Conservation (phyloP, 345 rosid genomes). For the Raphanus raphanistrum region DNA sequence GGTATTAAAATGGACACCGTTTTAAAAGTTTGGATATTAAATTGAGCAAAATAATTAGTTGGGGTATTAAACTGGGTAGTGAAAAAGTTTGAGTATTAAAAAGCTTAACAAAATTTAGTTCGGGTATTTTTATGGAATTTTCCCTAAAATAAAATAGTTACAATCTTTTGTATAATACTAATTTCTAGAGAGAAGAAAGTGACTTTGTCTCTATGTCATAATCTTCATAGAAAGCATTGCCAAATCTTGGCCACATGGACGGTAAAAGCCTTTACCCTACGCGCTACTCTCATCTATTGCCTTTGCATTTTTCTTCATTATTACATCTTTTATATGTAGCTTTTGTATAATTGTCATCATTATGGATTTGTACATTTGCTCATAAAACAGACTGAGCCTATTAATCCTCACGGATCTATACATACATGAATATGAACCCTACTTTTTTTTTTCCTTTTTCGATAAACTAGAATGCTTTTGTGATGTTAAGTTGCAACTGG, state of each 20-base stretch:
- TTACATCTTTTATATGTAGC: constrained; percentile 33
- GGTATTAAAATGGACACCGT: too few relatives aligned
- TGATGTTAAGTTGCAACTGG: constrained; percentile 35
- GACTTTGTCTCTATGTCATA: constrained; percentile 46
- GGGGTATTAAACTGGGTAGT: too few relatives aligned
- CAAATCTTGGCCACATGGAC: constrained; percentile 46
- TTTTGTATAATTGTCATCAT: constrained; percentile 35
- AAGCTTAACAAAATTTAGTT: too few relatives aligned
- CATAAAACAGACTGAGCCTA: constrained; percentile 34
- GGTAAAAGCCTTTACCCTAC: constrained; percentile 45
- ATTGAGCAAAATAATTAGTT: too few relatives aligned
- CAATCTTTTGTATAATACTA: not conserved
- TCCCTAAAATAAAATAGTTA: not conserved
- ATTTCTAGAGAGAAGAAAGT: constrained; percentile 33
- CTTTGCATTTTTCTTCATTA: constrained; percentile 38
- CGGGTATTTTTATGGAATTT: too few relatives aligned
- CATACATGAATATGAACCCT: constrained; percentile 31
- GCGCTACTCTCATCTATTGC: constrained; percentile 23
- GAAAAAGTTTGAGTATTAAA: too few relatives aligned
- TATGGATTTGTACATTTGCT: constrained; percentile 19
- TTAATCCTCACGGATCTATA: constrained; percentile 42
- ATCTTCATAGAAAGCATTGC: constrained; percentile 42
- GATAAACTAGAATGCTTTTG: constrained; percentile 13
- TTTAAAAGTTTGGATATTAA: too few relatives aligned
- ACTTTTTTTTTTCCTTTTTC: constrained; percentile 23